Evolutionary conservation across 495 filamentous ascomycete species (phyloP), one percentile per base, ranked within the genome.

Genomic region (Penicillium dipodomyicola): DNA sequence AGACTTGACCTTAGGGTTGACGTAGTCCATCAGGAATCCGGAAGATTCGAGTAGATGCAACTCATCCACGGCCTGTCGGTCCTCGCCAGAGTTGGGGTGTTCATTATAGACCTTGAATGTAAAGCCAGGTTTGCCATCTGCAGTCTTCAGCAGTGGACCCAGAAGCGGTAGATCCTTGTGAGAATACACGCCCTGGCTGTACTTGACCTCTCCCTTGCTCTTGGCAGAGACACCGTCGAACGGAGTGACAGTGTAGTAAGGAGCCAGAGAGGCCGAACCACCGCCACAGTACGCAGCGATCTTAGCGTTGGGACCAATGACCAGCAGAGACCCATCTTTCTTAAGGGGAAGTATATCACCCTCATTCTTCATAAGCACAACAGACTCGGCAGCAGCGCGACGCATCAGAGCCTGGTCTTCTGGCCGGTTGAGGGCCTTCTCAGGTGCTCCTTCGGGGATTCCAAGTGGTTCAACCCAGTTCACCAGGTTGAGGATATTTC

Each of bases 291-390:
- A 87, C 35, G 89, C 86, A 0, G 90, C 87, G 47, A 86, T 73
- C 60, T 89, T 89, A 33, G 88, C 81, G 65, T 92, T 93, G 14
- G 89, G 89, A 6, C 89, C 89, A 54, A 96, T 94, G 30, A 94
- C 79, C 8, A 89, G 84, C 44, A 93, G 78, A 45, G 79, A 77
- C 32, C 82, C 80, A 20, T 80, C 75, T 59, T 81, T 84, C 48
- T 80, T 82, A 15, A 93, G 69, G 2, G 89, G 89, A 6, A 93
- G 72, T 19, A 85, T 68, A 15, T 71, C 67, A 2, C 80, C 79
- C 37, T 90, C 82, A 58, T 94, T 94, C 69, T 92, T 92, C 55
- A 95, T 75, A 15, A 95, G 78, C 3, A 90, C 89, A 12, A 93
- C 80, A 3, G 87, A 88, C 55, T 91, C 87, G 1, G 81, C 79